phyloP scores from a whole-genome alignment of 2,329 filamentous ascomycete genomes.

The Talaromyces sp. region DNA sequence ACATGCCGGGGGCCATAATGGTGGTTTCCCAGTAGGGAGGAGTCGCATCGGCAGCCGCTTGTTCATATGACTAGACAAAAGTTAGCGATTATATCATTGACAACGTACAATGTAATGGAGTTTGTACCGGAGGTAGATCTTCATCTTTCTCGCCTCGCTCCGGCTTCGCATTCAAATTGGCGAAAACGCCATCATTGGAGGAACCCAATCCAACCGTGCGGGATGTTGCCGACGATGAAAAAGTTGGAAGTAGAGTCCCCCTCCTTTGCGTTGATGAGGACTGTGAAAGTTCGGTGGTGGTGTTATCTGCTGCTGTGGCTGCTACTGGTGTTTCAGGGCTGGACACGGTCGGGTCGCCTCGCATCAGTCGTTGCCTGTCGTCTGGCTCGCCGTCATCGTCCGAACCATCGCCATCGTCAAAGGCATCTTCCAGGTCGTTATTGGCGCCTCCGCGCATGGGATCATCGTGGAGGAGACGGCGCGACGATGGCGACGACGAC shows the following conservation, averaged over 20 bases:
- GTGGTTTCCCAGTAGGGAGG: constrained; percentile 99
- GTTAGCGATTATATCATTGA: constrained; percentile 27
- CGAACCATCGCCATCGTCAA: constrained; percentile 71
- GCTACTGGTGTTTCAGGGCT: constrained; percentile 20
- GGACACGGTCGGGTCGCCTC: constrained; percentile 47
- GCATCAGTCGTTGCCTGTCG: constrained; percentile 81
- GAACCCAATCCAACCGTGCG: constrained; percentile 54
- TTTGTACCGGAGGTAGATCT: constrained; percentile 81
- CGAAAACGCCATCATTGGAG: constrained; percentile 92
- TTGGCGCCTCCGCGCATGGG: constrained; percentile 56
- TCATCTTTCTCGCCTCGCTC: constrained; percentile 74
- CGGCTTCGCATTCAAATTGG: constrained; percentile 87
- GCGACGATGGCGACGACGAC: constrained; percentile 59
- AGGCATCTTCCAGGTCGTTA: constrained; percentile 83
- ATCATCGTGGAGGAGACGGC: constrained; percentile 49
- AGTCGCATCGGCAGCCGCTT: constrained; percentile 91
- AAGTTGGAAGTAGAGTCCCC: constrained; percentile 51
- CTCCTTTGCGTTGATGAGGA: constrained; percentile 35
- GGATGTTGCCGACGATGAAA: constrained; percentile 33
- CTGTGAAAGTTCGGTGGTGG: constrained; percentile 15
- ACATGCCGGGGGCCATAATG: constrained; percentile 85
- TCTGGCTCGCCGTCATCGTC: constrained; percentile 67
- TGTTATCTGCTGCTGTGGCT: constrained; percentile 24
- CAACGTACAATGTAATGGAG: neutral
- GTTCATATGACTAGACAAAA: constrained; percentile 75